Evolutionary conservation across 2,329 filamentous ascomycete species (phyloP).

Genomic region (Pseudogymnoascus sp.): DNA sequence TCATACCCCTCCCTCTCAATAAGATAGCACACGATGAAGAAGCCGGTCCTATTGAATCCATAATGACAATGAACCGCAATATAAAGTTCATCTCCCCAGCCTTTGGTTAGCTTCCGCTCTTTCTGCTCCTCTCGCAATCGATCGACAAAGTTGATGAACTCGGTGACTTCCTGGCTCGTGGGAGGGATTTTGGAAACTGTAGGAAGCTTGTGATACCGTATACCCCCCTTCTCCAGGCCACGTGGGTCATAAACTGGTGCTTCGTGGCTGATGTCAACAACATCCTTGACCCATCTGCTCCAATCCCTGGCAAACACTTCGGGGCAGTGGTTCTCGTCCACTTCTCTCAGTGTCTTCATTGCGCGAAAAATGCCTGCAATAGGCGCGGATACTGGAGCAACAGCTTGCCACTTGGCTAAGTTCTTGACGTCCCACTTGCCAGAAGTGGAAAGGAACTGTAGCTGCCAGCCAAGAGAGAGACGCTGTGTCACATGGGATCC

Average conservation of each 20-base stretch:
- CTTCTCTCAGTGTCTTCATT: constrained; percentile 87
- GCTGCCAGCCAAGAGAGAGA: constrained; percentile 79
- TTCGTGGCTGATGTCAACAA: constrained; percentile 88
- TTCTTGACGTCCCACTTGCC: constrained; percentile 99
- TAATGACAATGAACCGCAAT: constrained; percentile 93
- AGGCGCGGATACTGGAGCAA: constrained; percentile 66
- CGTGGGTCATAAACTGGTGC: constrained; percentile 80
- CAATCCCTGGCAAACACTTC: constrained; percentile 61
- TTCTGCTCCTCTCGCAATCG: constrained; percentile 50
- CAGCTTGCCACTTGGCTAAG: constrained; percentile 79
- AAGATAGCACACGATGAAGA: constrained; percentile 84
- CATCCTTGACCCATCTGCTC: constrained; percentile 59
- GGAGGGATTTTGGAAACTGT: constrained; percentile 90
- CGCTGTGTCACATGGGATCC: constrained; percentile 65
- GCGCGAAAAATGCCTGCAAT: constrained; percentile 78
- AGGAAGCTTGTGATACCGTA: constrained; percentile 77
- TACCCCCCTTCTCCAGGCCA: constrained; percentile 56
- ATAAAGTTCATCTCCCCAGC: constrained; percentile 37
- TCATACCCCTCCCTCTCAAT: constrained; percentile 68
- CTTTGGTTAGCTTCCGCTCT: constrained; percentile 35
- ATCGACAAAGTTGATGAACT: constrained; percentile 51
- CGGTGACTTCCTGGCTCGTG: constrained; percentile 42
- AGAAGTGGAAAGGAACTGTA: constrained; percentile 78
- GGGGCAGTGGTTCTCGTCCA: constrained; percentile 76
- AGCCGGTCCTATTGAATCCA: constrained; percentile 89